These are phyloP conservation scores for Aphanomyces stellatus DNA, from an alignment of 352 stramenopile species.

Conservation along the genomic window DNA sequence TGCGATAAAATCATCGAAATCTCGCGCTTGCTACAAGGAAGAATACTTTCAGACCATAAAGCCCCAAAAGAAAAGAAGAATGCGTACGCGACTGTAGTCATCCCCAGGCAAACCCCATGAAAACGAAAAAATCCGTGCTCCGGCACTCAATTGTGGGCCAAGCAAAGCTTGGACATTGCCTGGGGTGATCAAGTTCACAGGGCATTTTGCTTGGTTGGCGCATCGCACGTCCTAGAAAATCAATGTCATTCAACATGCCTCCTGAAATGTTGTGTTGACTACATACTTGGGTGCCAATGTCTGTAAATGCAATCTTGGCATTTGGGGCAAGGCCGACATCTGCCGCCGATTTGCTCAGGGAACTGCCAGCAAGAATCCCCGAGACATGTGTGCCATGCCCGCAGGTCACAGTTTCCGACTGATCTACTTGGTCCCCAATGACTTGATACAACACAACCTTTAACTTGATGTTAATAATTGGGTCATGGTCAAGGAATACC, in stretches of 20 bases:
- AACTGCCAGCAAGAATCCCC: slow-evolving; percentile 69
- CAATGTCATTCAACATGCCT: background rate
- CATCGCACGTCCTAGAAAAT: slow-evolving; percentile 28
- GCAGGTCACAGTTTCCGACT: slow-evolving; percentile 55
- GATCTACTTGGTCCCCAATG: slow-evolving; percentile 54
- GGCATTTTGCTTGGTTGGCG: slow-evolving; percentile 34
- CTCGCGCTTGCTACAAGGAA: slow-evolving; percentile 37
- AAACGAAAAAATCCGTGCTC: slow-evolving; percentile 75
- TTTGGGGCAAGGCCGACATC: slow-evolving; percentile 64
- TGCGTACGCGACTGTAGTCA: slow-evolving; percentile 45
- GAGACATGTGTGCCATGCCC: slow-evolving; percentile 86
- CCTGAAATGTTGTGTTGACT: too few relatives aligned
- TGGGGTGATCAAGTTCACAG: slow-evolving; percentile 50
- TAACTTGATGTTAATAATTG: too few relatives aligned
- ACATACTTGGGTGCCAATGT: slow-evolving; percentile 60
- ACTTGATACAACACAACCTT: slow-evolving; percentile 78
- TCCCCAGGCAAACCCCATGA: slow-evolving; percentile 71
- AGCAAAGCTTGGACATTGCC: slow-evolving; percentile 50
- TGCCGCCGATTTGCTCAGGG: slow-evolving; percentile 40
- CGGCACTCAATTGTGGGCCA: slow-evolving; percentile 56
- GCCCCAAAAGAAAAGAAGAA: background rate
- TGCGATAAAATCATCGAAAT: slow-evolving; percentile 76
- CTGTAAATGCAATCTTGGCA: slow-evolving; percentile 87
- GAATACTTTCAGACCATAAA: background rate
- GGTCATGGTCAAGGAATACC: too few relatives aligned